These are phyloP conservation scores for Pythium pyrilobum DNA, from an alignment of 352 stramenopile species.

Conservation along the genomic window DNA sequence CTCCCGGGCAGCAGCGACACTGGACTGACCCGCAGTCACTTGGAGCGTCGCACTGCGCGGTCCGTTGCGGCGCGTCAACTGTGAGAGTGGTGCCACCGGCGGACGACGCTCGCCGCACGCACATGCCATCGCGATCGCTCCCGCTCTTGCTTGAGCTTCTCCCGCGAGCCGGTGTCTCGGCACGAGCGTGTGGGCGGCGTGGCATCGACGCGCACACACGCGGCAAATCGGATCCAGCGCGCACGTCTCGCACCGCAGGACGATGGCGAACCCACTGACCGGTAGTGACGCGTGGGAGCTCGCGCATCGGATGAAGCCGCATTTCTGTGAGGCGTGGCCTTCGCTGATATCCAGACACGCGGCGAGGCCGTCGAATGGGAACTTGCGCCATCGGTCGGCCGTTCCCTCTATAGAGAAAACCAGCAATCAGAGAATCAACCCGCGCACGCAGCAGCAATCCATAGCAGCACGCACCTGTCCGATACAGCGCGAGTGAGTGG, in stretches of 20 bases:
- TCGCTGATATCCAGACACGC: conserved; percentile 12
- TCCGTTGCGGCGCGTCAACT: no score
- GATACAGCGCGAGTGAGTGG: conserved; percentile 55
- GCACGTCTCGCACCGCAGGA: conserved; percentile 46
- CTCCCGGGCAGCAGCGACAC: no score
- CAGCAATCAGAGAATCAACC: background rate
- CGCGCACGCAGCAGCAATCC: background rate
- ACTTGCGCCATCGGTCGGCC: conserved; percentile 65
- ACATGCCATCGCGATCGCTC: background rate
- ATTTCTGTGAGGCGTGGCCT: conserved; percentile 4
- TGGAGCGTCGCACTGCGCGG: no score
- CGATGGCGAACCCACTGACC: conserved; percentile 29
- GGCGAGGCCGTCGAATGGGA: conserved; percentile 30
- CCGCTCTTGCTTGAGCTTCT: background rate
- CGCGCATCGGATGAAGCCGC: conserved; percentile 17
- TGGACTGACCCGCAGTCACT: no score
- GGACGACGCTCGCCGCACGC: conserved; percentile 11
- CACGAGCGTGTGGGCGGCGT: conserved; percentile 27
- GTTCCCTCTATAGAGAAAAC: conserved; percentile 16
- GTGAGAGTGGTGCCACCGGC: background rate
- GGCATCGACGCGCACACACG: conserved; percentile 44
- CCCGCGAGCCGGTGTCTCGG: background rate
- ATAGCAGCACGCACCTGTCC: conserved; percentile 19
- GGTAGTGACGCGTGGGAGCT: conserved; percentile 26
- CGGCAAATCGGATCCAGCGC: conserved; percentile 38